Conservation (phyloP, 345 rosid genomes). For the Sapria himalayana region DNA sequence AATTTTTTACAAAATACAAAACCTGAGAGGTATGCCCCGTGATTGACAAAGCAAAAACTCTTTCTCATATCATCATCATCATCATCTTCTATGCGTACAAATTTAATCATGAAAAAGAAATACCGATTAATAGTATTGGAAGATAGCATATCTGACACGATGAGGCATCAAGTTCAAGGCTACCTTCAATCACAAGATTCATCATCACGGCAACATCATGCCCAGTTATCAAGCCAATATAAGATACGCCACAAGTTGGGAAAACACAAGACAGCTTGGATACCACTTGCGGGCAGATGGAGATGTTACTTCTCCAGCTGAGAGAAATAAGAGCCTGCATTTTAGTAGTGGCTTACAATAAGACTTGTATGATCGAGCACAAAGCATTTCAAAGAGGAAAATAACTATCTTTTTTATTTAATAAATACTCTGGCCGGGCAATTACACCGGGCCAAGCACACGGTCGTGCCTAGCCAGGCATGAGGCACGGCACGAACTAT, state of each 20-base stretch:
- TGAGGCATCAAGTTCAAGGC: no score
- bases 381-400: neutral
- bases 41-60: constrained; percentile 28
- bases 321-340: constrained; percentile 52
- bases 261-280: constrained; percentile 25
- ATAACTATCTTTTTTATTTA: neutral
- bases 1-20: constrained; percentile 10
- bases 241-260: constrained; percentile 36
- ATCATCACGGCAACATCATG: constrained; percentile 25
- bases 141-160: no score
- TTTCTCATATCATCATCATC: constrained; percentile 26
- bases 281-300: constrained; percentile 21
- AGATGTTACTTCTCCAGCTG: constrained; percentile 15
- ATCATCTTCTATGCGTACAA: no score
- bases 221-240: constrained; percentile 49
- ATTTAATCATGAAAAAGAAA: no score
- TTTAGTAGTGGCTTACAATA: constrained; percentile 12
- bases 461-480: no score
- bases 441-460: no score
- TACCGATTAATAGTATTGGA: no score
- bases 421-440: no score
- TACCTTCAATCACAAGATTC: constrained; percentile 27
- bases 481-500: no score
- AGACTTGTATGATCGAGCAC: neutral
- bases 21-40: constrained; percentile 72